Evolutionary conservation across 140 eudicot species (phyloP).

Genomic region (Stevia rebaudiana): DNA sequence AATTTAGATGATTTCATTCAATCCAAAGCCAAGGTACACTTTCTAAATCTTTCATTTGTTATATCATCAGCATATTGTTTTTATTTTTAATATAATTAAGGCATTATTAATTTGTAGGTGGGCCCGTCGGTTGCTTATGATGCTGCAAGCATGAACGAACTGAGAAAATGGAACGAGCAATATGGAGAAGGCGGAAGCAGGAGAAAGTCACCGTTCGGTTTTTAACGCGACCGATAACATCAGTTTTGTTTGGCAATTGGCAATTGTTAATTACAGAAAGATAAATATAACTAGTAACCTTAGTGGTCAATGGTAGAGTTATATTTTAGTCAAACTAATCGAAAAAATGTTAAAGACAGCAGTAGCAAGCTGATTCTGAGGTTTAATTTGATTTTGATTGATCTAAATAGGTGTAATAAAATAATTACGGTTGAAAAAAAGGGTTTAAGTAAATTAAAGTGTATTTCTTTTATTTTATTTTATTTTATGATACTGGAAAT

Average conservation of each 20-base stretch:
- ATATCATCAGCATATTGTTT: too few relatives aligned
- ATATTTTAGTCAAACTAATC: constrained; percentile 6
- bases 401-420: too few relatives aligned
- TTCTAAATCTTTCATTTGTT: background rate
- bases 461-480: too few relatives aligned
- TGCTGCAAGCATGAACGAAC: constrained; percentile 89
- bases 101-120: constrained; percentile 59
- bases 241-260: constrained; percentile 5
- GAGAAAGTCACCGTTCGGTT: constrained; percentile 82
- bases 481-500: too few relatives aligned
- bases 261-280: constrained; percentile 24
- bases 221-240: constrained; percentile 27
- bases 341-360: constrained; percentile 19
- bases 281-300: constrained; percentile 19
- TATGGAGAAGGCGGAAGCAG: constrained; percentile 96
- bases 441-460: too few relatives aligned
- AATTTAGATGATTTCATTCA: constrained; percentile 73
- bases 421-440: too few relatives aligned
- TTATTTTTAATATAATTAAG: too few relatives aligned
- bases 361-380: background rate
- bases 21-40: constrained; percentile 73
- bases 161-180: constrained; percentile 97
- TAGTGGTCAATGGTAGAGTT: constrained; percentile 20
- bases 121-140: constrained; percentile 92
- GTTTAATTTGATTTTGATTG: too few relatives aligned